phyloP scores from a whole-genome alignment of 225 moss, liverwort and hornwort species.

The Anthoceros angustus region DNA sequence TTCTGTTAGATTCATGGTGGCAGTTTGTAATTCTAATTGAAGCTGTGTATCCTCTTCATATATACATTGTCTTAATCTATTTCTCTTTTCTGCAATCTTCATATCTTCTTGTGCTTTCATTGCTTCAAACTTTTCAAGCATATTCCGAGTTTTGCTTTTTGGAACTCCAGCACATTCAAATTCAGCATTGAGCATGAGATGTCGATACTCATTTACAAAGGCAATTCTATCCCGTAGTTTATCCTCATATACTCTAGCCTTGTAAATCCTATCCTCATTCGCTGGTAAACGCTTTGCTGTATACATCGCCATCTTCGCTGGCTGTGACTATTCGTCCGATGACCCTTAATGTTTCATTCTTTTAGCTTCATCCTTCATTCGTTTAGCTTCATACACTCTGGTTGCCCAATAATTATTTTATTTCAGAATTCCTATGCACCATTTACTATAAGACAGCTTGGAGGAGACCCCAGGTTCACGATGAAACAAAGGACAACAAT shows the following conservation, averaged over 20 bases:
- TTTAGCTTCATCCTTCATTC: too few species aligned
- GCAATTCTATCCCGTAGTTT: slow-evolving; percentile 46
- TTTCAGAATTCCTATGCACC: too few species aligned
- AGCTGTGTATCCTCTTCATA: slow-evolving; percentile 64
- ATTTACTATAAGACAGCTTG: too few species aligned
- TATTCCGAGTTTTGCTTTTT: slow-evolving; percentile 30
- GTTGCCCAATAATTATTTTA: too few species aligned
- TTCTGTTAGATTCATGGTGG: slow-evolving; percentile 70
- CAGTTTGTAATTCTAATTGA: slow-evolving; percentile 72
- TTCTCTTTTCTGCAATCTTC: slow-evolving; percentile 37
- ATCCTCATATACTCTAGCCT: slow-evolving; percentile 64
- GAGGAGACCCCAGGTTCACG: too few species aligned
- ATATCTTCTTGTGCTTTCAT: slow-evolving; percentile 39
- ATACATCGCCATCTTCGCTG: neutral
- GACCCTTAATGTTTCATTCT: neutral
- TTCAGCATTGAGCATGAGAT: slow-evolving; percentile 57
- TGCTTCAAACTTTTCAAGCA: slow-evolving; percentile 37
- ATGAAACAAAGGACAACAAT: too few species aligned
- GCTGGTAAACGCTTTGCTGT: slow-evolving; percentile 49
- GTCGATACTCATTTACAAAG: slow-evolving; percentile 49
- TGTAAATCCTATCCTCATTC: slow-evolving; percentile 89
- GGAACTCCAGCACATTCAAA: slow-evolving; percentile 47
- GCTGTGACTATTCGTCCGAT: too few species aligned
- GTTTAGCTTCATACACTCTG: too few species aligned
- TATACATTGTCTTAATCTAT: slow-evolving; percentile 31